Evolutionary conservation across 192 early-diverging fungal species (phyloP).

Genomic region (Chytriomyces sp.): DNA sequence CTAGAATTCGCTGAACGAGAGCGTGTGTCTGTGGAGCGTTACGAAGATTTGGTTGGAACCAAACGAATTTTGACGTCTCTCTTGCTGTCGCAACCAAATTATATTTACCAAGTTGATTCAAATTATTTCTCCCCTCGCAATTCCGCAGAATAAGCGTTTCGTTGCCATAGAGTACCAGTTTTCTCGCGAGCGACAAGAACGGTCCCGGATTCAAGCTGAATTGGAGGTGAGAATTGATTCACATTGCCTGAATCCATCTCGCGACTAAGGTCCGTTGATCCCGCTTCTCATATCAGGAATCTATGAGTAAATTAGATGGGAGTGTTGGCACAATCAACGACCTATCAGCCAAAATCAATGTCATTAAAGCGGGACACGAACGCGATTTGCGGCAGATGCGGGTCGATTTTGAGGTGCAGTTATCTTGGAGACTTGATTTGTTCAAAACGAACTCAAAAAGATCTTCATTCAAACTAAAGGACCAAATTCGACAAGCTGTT

Average conservation of each 20-base stretch:
- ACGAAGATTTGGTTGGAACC: constrained; percentile 37
- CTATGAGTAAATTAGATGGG: constrained; percentile 7
- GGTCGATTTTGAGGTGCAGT: constrained; percentile 18
- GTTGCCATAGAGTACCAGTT: constrained; percentile 39
- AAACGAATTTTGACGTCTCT: background rate
- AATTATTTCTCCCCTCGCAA: too few species aligned
- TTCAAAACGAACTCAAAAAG: background rate
- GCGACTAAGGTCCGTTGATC: too few species aligned
- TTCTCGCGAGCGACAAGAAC: constrained; percentile 27
- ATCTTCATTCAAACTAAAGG: background rate
- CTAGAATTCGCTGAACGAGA: constrained; percentile 29
- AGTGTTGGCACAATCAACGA: constrained; percentile 39
- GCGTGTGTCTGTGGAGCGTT: constrained; percentile 9
- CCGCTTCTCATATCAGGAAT: constrained; percentile 4
- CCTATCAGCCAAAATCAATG: constrained; percentile 48
- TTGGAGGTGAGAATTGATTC: constrained; percentile 14
- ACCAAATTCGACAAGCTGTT: constrained; percentile 5
- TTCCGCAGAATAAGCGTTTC: constrained; percentile 28
- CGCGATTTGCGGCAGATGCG: constrained; percentile 27
- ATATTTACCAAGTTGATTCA: background rate
- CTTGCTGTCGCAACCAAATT: background rate
- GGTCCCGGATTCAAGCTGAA: constrained; percentile 19
- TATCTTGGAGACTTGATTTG: background rate
- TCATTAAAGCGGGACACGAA: constrained; percentile 48
- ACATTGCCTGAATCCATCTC: too few species aligned